Conservation (phyloP, 345 rosid genomes). For the Gossypium longicalyx region DNA sequence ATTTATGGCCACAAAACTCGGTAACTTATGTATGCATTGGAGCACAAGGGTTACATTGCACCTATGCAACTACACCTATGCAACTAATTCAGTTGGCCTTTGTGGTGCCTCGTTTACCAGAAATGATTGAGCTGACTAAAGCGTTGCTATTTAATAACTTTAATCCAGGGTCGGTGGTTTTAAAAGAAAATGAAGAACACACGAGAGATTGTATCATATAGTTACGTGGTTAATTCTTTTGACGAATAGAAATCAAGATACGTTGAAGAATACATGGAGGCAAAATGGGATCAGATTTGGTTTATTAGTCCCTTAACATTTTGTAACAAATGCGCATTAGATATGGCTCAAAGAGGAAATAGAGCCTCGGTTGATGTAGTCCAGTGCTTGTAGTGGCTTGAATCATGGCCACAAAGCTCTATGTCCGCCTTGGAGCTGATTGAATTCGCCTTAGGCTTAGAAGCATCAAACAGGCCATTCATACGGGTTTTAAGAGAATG, state of each 20-base stretch:
- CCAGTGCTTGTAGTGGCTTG: background rate
- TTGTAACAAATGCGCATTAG: constrained; percentile 17
- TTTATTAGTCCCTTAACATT: constrained; percentile 38
- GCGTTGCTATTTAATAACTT: constrained; percentile 19
- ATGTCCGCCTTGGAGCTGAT: background rate
- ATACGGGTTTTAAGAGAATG: background rate
- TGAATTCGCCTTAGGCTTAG: background rate
- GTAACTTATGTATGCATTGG: background rate
- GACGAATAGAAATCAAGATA: constrained; percentile 23
- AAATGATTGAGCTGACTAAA: constrained; percentile 24
- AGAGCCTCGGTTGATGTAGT: constrained; percentile 16
- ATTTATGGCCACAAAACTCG: background rate
- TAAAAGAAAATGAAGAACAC: background rate
- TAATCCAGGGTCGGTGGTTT: background rate
- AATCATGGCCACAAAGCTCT: background rate
- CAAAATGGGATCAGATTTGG: constrained; percentile 21
- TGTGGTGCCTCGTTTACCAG: constrained; percentile 30
- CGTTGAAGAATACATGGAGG: too few species aligned
- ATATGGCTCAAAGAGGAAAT: constrained; percentile 28
- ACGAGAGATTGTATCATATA: constrained; percentile 20
- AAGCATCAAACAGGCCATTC: background rate
- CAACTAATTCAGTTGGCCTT: background rate
- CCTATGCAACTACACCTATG: too few species aligned
- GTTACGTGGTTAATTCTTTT: constrained; percentile 30
- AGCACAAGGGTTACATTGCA: background rate